These are phyloP conservation scores for Xylaria multiplex DNA, from an alignment of 2,329 filamentous ascomycete genomes.

Conservation along the genomic window DNA sequence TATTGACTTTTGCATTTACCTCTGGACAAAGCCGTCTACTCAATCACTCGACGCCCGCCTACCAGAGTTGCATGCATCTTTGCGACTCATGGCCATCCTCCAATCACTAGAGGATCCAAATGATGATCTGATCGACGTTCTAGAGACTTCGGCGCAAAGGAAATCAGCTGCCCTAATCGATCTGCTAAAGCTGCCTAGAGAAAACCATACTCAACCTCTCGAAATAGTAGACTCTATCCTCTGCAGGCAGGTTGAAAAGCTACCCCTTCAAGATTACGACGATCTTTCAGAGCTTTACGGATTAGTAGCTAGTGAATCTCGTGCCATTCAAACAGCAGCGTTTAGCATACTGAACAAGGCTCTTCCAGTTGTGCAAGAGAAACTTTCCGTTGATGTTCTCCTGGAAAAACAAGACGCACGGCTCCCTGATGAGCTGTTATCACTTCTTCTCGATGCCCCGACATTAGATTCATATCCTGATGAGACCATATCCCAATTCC, in stretches of 20 bases:
- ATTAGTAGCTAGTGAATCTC: slow-evolving; percentile 78
- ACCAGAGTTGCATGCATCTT: slow-evolving; percentile 74
- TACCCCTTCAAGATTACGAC: slow-evolving; percentile 70
- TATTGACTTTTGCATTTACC: slow-evolving; percentile 65
- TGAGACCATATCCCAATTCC: slow-evolving; percentile 73
- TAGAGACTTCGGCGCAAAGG: slow-evolving; percentile 67
- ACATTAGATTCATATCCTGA: slow-evolving; percentile 74
- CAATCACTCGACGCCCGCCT: slow-evolving; percentile 60
- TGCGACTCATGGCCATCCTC: slow-evolving; percentile 75
- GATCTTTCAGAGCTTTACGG: slow-evolving; percentile 77
- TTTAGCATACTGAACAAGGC: slow-evolving; percentile 82
- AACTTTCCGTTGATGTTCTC: slow-evolving; percentile 80
- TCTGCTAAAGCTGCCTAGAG: slow-evolving; percentile 66
- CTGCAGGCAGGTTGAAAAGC: slow-evolving; percentile 71
- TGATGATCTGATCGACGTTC: slow-evolving; percentile 83
- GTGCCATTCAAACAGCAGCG: slow-evolving; percentile 79
- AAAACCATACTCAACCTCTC: slow-evolving; percentile 68
- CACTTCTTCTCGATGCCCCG: slow-evolving; percentile 82
- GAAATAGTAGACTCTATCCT: slow-evolving; percentile 81
- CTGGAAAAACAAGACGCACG: slow-evolving; percentile 76
- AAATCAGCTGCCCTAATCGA: slow-evolving; percentile 69
- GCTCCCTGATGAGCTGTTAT: slow-evolving; percentile 85
- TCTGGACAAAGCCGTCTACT: slow-evolving; percentile 63
- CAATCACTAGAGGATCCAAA: slow-evolving; percentile 76
- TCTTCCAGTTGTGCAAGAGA: slow-evolving; percentile 81